Evolutionary conservation across 2,329 filamentous ascomycete genomes (phyloP), one percentile per base, ranked within the genome.

Genomic region (Diaporthe citri): DNA sequence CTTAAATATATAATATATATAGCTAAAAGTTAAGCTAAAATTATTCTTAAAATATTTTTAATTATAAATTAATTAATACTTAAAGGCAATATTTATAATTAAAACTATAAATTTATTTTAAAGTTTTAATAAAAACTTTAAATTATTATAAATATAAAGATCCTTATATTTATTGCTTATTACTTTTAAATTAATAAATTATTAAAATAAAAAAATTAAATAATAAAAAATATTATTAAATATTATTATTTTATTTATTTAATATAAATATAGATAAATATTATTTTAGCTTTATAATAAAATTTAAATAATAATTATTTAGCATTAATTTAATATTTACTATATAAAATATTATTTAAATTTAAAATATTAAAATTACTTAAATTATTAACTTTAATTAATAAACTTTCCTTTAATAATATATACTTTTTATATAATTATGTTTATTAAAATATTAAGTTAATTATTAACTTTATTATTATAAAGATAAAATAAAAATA

Each of bases 1-100:
- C n/a, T n/a, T n/a, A n/a, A n/a, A n/a, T n/a, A n/a, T 52, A 52
- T 52, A 52, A 52, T 52, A n/a, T 52, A 52, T 52, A 52, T 25
- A n/a, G 12, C 25, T 52, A n/a, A 25, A 13, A 2, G 12, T 22
- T 25, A 52, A 13, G 4, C 3, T 52, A 52, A 52, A 25, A 13
- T 52, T 10, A 52, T 52, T 8, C 3, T 52, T 52, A 52, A 52
- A 25, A n/a, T 52, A 52, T 25, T 52, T 13, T 10, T 52, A 9
- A 52, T 52, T 52, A 52, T 52, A 52, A 52, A 52, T 52, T 52
- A 52, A 12, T 25, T 52, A 25, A 12, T 52, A 41, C 10, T 41
- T 12, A 41, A 41, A 15, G 1, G 12, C 13, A 41, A 12, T 41
- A 41, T 41, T 41, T 41, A 41, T 41, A 41, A 41, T 41, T 15